Evolutionary conservation across 495 filamentous ascomycete species (phyloP).

Genomic region (Copromyces sp.): DNA sequence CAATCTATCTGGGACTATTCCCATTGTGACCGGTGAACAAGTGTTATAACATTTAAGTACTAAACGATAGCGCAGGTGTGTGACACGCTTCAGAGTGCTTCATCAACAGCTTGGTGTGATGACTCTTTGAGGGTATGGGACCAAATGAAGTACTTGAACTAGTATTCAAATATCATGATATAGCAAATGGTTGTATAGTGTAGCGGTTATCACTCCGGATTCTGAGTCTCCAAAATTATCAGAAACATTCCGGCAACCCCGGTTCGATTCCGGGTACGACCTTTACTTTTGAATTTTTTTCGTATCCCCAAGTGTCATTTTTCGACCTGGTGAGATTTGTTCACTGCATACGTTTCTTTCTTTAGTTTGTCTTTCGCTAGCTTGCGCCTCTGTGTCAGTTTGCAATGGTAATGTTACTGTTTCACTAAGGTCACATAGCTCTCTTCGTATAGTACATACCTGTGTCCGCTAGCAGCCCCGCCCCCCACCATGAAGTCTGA

Average conservation of each 20-base stretch:
- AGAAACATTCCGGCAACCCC: conserved; percentile 18
- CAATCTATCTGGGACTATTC: neutral
- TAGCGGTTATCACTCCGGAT: conserved; percentile 1
- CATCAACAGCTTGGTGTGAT: neutral
- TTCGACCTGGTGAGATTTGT: neutral
- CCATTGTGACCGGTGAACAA: neutral
- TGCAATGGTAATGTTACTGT: neutral
- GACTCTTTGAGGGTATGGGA: neutral
- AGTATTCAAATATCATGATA: fast-evolving
- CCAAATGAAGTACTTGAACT: neutral
- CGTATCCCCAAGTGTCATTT: neutral
- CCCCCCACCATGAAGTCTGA: neutral
- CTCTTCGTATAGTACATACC: neutral
- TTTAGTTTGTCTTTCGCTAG: neutral
- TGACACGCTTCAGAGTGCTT: neutral
- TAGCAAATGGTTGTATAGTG: neutral
- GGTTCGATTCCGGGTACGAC: conserved; percentile 28
- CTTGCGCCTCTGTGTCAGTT: neutral
- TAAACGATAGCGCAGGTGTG: neutral
- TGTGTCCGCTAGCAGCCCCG: neutral
- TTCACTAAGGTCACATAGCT: neutral
- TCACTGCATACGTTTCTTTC: neutral
- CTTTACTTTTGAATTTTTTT: conserved; percentile 1
- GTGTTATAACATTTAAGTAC: neutral
- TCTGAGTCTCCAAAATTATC: neutral